Base-by-base conservation (phyloP, 169 alveolate species). In the Plasmodium gallinaceum region DNA sequence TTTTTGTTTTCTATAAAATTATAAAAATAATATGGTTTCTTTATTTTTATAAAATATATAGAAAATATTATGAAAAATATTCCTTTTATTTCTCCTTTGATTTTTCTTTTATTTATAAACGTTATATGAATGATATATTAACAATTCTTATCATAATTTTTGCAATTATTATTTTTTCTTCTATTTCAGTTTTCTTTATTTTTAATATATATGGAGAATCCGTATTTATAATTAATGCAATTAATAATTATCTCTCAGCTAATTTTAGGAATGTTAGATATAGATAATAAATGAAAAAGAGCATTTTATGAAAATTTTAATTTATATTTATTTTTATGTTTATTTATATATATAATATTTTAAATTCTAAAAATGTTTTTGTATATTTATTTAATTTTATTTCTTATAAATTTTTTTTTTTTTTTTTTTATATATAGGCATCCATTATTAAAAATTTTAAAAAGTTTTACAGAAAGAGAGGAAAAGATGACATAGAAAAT, bases 161-260 rank as follows among this genome's bases (percentile, higher is more conserved):
- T 20, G 39, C 92, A 61, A 58, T 87, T 16, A 88, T 92, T 26
- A 92, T 88, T 16, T 60, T 86, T 26, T 51, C 93, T 7, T 74
- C 92, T 32, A 68, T 87, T 16, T 68, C 89, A 2, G 57, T 74
- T 43, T 62, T 74, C 57, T 75, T 74, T 60, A 26, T 92, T 46
- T 45, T 92, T 22, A 80, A 80, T 80, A 48, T 80, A 16, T 80
- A 80, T 65, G 83, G 90, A 14, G 90, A 80, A 37, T 80, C 90
- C 3, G 83, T 80, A 14, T 80, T 51, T 60, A 80, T 80, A 37
- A 80, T 80, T 7, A 66, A 80, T 39, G 65, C 90, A 10, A 3
- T 80, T 5, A 80, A 80, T 46, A 71, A 26, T 8, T 80, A 80
- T 51, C 61, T 80, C 18, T 80, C 90, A 18, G 42, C 71, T 46